Conservation (phyloP, 2,329 filamentous ascomycete genomes). For the Xylariaceae sp. region DNA sequence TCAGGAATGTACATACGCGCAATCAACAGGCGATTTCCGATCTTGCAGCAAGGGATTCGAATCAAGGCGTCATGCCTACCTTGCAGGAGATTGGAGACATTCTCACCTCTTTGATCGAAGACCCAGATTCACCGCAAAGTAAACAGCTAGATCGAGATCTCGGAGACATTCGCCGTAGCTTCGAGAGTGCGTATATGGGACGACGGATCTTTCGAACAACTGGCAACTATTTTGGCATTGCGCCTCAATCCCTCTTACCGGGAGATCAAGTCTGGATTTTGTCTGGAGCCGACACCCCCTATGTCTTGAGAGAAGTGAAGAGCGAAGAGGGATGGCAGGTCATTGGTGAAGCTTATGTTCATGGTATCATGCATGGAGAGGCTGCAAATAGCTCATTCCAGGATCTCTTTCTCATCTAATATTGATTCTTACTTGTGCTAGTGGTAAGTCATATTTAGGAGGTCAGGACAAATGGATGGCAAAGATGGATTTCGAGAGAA, state of each 20-base stretch:
- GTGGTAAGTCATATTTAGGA: no score
- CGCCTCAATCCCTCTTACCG: background rate
- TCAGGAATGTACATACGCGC: background rate
- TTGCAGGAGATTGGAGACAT: background rate
- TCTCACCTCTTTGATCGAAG: background rate
- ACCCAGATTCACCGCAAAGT: background rate
- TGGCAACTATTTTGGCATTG: background rate
- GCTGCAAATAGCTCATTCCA: background rate
- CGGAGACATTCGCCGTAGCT: constrained; percentile 1
- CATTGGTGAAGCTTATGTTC: constrained; percentile 3
- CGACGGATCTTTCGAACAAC: constrained; percentile 2
- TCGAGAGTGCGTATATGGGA: constrained; percentile 1
- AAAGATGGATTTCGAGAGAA: no score
- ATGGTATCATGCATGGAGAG: constrained; percentile 4
- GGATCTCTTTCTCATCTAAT: background rate
- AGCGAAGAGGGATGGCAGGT: background rate
- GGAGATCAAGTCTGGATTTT: background rate
- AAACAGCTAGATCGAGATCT: background rate
- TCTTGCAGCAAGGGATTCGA: background rate
- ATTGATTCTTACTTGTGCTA: no score
- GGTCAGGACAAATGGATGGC: no score
- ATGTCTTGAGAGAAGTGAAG: constrained; percentile 1
- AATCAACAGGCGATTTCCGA: background rate
- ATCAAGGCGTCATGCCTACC: background rate
- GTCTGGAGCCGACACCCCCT: constrained; percentile 1